Evolutionary conservation across 257 asterid species (phyloP), one percentile per base, ranked within the genome.

Genomic region (Solanum gracilifrons): DNA sequence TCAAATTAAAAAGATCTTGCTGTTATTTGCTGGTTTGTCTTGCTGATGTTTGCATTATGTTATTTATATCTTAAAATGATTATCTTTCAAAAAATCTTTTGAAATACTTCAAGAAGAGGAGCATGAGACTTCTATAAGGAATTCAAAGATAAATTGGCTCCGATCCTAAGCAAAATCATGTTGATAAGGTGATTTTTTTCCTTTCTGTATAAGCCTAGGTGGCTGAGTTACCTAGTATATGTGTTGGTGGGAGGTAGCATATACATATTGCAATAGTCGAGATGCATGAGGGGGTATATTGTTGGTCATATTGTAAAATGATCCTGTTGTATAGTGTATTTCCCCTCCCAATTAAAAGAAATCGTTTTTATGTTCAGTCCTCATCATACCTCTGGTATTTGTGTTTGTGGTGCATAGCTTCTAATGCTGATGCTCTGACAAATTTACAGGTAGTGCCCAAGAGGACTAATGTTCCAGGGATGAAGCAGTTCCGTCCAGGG

Each of bases 391-490:
- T 35, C 29, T 35, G 48, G 16, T 21, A 1, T 75, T 36, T 36
- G 55, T 73, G 11, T 75, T 35, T 5, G 46, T 46, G 33, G 29
- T 33, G 46, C 82, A 35, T 74, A 35, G 31, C 82, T 10, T 74
- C 51, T 74, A 74, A 35, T 74, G 29, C 82, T 72, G 8, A 0
- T 36, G 46, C 43, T 9, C 31, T 73, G 5, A 0, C 27, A 74
- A 74, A 9, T 72, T 55, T 88, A 83, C 91, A 97, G 99, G 99
- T 97, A 80, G 92, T 89, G 92, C 91, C 92, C 58, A 96, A 96
- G 89, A 96, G 99, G 89, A 96, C 99, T 39, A 96, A 96, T 86
- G 97, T 96, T 87, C 99, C 99, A 51, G 98, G 99, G 75, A 94
- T 96, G 99, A 96, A 96, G 92, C 99, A 94, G 84, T 93, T 33